phyloP scores from a whole-genome alignment of 805 yeast genomes.

The Lipomyces yamanashiensis region DNA sequence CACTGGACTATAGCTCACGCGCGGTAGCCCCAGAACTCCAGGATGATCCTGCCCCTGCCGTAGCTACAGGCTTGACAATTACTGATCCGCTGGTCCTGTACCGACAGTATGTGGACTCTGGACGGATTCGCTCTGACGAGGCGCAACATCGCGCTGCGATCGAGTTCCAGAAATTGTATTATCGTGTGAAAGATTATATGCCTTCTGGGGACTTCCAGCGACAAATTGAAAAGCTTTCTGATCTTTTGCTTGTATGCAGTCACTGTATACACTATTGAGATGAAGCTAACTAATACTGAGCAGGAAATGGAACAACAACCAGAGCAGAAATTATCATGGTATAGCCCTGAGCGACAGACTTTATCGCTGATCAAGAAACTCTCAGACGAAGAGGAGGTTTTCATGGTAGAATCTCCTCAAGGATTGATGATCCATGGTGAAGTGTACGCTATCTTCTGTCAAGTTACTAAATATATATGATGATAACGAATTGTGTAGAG shows the following conservation, averaged over 20 bases:
- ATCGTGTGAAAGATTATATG: conserved; percentile 60
- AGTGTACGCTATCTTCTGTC: conserved; percentile 30
- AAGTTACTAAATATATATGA: not conserved
- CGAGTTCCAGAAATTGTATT: conserved; percentile 64
- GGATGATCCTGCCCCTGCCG: not conserved
- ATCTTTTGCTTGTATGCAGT: conserved; percentile 45
- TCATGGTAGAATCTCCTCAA: conserved; percentile 61
- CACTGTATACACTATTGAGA: no score
- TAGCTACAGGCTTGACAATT: conserved; percentile 45
- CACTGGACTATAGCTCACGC: no score
- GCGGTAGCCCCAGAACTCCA: no score
- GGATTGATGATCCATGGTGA: conserved; percentile 60
- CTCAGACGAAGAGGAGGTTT: conserved; percentile 65
- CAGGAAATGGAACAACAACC: conserved; percentile 9
- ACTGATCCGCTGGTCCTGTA: conserved; percentile 70
- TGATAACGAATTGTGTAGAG: conserved; percentile 40
- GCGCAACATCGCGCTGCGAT: conserved; percentile 66
- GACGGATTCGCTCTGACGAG: conserved; percentile 58
- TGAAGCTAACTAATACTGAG: not conserved
- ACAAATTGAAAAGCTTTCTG: conserved; percentile 46
- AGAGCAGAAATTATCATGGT: conserved; percentile 17
- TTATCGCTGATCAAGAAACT: conserved; percentile 55
- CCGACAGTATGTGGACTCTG: conserved; percentile 56
- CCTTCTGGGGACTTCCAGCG: conserved; percentile 58
- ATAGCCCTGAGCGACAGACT: conserved; percentile 30